A percentile compares a stretch with the other conserved stretches of the same genome.
These are phyloP conservation scores for Magnaporthales sp. DNA, from an alignment of 2,329 filamentous ascomycete genomes.

Conservation along the genomic window DNA sequence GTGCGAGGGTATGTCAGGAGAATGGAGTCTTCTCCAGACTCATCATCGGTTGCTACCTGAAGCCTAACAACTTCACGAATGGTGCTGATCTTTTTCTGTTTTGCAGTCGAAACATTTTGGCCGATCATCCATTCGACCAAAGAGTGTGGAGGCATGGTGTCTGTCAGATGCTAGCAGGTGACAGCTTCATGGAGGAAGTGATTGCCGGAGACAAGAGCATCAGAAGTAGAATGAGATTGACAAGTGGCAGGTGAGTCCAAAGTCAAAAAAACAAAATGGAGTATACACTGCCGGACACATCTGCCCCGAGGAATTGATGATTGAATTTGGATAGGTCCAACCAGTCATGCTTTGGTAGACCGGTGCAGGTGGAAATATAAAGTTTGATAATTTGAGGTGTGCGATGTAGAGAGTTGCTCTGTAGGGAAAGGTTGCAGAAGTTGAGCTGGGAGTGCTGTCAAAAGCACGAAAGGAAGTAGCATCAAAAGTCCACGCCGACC, in stretches of 20 bases:
- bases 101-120: slow-evolving; percentile 20
- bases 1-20: slow-evolving; percentile 38
- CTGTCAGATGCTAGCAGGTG: neutral
- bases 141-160: slow-evolving; percentile 28
- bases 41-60: slow-evolving; percentile 41
- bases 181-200: neutral
- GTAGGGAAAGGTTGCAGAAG: neutral
- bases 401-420: neutral
- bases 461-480: neutral
- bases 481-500: neutral
- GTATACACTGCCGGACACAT: neutral
- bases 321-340: neutral
- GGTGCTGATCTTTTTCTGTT: slow-evolving; percentile 5
- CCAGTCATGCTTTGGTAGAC: neutral
- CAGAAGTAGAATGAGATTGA: neutral
- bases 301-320: neutral
- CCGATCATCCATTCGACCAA: slow-evolving; percentile 30
- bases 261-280: neutral
- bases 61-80: slow-evolving; percentile 23
- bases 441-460: neutral
- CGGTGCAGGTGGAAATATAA: neutral
- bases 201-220: neutral
- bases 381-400: neutral
- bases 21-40: slow-evolving; percentile 38
- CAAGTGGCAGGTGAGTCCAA: neutral